Evolutionary conservation across 345 rosid genomes (phyloP).

Genomic region (Eutrema heterophyllum): DNA sequence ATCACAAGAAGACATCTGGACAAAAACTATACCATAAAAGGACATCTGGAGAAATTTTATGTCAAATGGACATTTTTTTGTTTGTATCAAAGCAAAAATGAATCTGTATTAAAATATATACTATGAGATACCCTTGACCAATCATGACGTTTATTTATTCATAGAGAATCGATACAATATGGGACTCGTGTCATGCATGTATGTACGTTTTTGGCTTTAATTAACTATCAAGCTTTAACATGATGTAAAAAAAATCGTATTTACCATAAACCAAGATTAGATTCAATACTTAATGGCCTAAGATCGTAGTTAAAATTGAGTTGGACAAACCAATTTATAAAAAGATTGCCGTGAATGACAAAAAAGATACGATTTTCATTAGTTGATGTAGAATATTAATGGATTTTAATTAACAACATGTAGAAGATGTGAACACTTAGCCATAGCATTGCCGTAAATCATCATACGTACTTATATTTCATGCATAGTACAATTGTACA

Average conservation of each 20-base stretch:
- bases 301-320: too few relatives aligned
- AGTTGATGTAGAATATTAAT: too few relatives aligned
- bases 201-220: not conserved
- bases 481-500: not conserved
- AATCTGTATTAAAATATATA: not conserved
- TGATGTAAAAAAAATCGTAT: not conserved
- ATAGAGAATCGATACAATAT: not conserved
- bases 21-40: not conserved
- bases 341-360: too few relatives aligned
- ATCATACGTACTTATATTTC: too few relatives aligned
- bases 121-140: slow-evolving; percentile 4
- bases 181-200: slow-evolving; percentile 15
- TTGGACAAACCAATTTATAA: too few relatives aligned
- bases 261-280: not conserved
- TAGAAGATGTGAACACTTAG: too few relatives aligned
- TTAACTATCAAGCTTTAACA: slow-evolving; percentile 2
- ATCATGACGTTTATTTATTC: slow-evolving; percentile 14
- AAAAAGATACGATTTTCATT: too few relatives aligned
- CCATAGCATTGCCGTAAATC: too few relatives aligned
- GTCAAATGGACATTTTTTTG: not conserved
- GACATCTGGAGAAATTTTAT: not conserved
- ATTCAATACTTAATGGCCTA: too few relatives aligned
- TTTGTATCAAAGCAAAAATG: not conserved
- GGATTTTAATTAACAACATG: too few relatives aligned
- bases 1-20: slow-evolving; percentile 4